Percentiles rank a stretch among this genome's conserved stretches.
Evolutionary conservation across 75 land plant genomes (phyloP).

Genomic region (Cupressus sempervirens): DNA sequence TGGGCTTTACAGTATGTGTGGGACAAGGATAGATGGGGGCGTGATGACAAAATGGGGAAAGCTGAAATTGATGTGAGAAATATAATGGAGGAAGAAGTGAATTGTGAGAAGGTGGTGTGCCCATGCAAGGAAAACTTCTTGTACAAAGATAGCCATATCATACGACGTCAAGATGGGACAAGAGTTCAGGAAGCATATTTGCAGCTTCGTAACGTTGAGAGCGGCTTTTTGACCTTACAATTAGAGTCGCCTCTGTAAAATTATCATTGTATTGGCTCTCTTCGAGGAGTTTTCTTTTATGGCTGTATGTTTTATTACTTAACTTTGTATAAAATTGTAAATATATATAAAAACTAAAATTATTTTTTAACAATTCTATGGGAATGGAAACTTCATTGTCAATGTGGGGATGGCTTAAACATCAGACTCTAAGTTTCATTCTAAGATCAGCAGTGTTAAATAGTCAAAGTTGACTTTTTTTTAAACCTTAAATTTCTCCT

Average conservation of each 20-base stretch:
- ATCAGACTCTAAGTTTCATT: no score
- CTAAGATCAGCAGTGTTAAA: no score
- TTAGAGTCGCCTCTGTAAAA: neutral
- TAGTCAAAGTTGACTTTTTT: no score
- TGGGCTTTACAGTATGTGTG: conserved; percentile 35
- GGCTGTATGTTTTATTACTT: no score
- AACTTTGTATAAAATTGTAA: no score
- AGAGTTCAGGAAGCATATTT: neutral
- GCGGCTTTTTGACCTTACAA: neutral
- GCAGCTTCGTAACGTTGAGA: neutral
- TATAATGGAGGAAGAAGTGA: conserved; percentile 14
- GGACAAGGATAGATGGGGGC: conserved; percentile 41
- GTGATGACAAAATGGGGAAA: conserved; percentile 50
- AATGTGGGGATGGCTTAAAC: no score
- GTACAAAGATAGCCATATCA: neutral
- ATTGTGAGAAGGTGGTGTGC: neutral
- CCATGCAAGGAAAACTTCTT: neutral
- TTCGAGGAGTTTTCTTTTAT: no score
- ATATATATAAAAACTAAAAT: no score
- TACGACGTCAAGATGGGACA: neutral
- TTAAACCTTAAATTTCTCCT: no score
- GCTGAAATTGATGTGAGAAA: conserved; percentile 45
- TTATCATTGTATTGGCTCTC: no score
- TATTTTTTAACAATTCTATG: no score
- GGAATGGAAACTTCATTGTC: no score